These are phyloP conservation scores for Solanum neorickii DNA, from an alignment of 257 asterid species.

Conservation along the genomic window DNA sequence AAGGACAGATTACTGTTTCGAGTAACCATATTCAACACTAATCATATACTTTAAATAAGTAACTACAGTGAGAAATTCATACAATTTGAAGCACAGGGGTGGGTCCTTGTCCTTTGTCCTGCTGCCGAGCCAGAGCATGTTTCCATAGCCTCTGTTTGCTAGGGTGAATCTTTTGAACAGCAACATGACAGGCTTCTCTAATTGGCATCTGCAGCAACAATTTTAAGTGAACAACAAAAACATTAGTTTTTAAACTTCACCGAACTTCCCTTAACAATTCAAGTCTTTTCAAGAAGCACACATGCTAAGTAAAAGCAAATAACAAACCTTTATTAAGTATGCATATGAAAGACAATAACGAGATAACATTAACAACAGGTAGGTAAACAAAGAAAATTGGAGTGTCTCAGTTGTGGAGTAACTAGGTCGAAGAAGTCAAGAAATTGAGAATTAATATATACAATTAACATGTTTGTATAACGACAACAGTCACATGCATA, in stretches of 20 bases:
- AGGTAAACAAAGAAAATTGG: background rate
- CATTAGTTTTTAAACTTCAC: background rate
- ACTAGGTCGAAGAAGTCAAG: background rate
- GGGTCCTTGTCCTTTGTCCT: slow-evolving; percentile 57
- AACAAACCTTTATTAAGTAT: background rate
- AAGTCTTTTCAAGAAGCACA: background rate
- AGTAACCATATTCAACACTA: background rate
- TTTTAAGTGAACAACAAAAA: background rate
- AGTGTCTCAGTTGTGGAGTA: background rate
- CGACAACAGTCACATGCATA: background rate
- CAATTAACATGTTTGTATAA: background rate
- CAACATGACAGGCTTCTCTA: slow-evolving; percentile 98
- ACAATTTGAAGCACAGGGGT: slow-evolving; percentile 92
- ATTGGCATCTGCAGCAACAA: slow-evolving; percentile 61
- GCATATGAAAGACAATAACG: background rate
- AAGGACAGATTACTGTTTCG: background rate
- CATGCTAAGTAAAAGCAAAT: background rate
- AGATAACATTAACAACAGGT: background rate
- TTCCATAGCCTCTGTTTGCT: slow-evolving; percentile 90
- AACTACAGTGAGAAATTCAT: slow-evolving; percentile 7
- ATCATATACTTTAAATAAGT: background rate
- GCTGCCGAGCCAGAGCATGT: slow-evolving; percentile 91
- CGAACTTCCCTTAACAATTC: background rate
- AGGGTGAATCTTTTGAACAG: slow-evolving; percentile 84
- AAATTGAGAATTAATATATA: background rate